These are phyloP conservation scores for Ophiostoma australiae DNA, from an alignment of 2,329 filamentous ascomycete genomes.

Conservation along the genomic window DNA sequence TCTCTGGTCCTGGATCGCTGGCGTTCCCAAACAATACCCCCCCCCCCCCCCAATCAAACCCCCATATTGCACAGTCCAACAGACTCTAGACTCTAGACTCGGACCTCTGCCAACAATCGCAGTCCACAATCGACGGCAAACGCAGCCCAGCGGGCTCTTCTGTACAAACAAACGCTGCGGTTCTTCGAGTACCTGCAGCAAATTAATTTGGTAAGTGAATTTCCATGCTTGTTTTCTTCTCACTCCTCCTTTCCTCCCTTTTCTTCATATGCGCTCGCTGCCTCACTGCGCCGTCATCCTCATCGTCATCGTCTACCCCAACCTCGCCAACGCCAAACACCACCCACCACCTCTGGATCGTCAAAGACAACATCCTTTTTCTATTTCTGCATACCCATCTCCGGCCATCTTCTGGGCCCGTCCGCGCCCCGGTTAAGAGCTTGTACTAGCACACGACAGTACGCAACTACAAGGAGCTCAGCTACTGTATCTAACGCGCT, in stretches of 20 bases:
- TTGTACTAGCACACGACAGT: background rate
- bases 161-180: background rate
- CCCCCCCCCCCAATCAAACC: background rate
- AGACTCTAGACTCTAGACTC: background rate
- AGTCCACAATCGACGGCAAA: background rate
- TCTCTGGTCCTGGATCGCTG: constrained; percentile 10
- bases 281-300: background rate
- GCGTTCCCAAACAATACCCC: background rate
- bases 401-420: background rate
- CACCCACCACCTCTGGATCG: background rate
- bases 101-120: background rate
- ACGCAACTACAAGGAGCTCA: background rate
- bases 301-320: background rate
- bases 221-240: background rate
- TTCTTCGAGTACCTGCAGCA: background rate
- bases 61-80: constrained; percentile 3
- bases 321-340: background rate
- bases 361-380: constrained; percentile 10
- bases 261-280: background rate
- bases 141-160: background rate
- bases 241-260: background rate
- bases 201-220: background rate
- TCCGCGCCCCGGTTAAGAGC: background rate
- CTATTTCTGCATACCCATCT: background rate
- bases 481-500: constrained; percentile 7